phyloP scores from a whole-genome alignment of 179 eudicot genomes.

The Silene coronaria region DNA sequence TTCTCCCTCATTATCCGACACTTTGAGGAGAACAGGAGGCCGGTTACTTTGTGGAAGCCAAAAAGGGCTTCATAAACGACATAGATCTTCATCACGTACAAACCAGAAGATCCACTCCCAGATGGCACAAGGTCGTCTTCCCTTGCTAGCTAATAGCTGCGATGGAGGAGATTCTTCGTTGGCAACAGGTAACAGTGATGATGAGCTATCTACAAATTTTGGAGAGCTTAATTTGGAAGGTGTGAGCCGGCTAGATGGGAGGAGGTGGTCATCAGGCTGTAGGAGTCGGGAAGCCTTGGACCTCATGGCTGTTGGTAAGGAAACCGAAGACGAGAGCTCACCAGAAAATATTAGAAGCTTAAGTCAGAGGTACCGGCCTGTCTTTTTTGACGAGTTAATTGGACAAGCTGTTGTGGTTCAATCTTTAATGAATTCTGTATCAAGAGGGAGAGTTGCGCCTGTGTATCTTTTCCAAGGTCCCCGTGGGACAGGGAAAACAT shows the following conservation, averaged over 20 bases:
- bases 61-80: conserved; percentile 35
- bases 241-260: conserved; percentile 85
- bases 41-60: conserved; percentile 69
- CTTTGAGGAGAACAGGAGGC: conserved; percentile 69
- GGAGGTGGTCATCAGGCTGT: conserved; percentile 87
- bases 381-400: conserved; percentile 79
- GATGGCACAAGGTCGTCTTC: conserved; percentile 53
- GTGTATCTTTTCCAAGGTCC: conserved; percentile 96
- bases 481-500: conserved; percentile 94
- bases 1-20: conserved; percentile 91
- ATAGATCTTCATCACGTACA: conserved; percentile 38
- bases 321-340: conserved; percentile 52
- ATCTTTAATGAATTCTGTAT: conserved; percentile 67
- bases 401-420: conserved; percentile 85
- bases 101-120: conserved; percentile 46
- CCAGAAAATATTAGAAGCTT: conserved; percentile 65
- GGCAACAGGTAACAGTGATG: conserved; percentile 63
- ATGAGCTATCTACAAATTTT: conserved; percentile 70
- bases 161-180: conserved; percentile 61
- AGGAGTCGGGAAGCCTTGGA: conserved; percentile 74
- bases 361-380: conserved; percentile 83
- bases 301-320: conserved; percentile 45
- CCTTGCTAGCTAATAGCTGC: conserved; percentile 59
- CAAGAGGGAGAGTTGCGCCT: conserved; percentile 71
- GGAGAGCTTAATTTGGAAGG: conserved; percentile 95